These are phyloP conservation scores for Ustilago loliicola DNA, from an alignment of 1,284 basidiomycete species.

Conservation along the genomic window DNA sequence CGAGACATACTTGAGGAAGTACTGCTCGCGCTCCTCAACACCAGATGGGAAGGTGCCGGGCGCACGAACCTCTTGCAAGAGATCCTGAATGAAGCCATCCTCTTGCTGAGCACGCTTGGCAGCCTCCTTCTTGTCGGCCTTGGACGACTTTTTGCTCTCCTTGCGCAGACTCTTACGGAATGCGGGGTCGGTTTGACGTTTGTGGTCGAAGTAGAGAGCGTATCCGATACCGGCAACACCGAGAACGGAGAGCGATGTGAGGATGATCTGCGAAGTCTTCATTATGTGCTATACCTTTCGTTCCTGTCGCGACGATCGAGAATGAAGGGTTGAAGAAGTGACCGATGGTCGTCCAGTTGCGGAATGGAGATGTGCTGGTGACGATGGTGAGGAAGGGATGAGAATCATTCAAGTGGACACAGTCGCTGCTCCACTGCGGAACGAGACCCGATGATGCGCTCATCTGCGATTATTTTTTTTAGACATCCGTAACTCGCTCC, in stretches of 20 bases:
- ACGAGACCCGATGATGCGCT: slow-evolving; percentile 25
- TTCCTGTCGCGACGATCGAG: background rate
- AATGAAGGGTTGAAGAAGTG: background rate
- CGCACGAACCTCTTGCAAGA: slow-evolving; percentile 48
- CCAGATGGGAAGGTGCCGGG: slow-evolving; percentile 74
- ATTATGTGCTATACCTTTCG: slow-evolving; percentile 22
- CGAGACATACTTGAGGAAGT: slow-evolving; percentile 90
- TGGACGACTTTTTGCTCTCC: slow-evolving; percentile 74
- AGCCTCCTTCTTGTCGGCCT: slow-evolving; percentile 75
- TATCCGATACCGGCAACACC: slow-evolving; percentile 63
- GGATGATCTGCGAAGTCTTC: slow-evolving; percentile 54
- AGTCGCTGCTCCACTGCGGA: slow-evolving; percentile 10
- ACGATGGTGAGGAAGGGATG: background rate
- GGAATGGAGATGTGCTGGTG: background rate
- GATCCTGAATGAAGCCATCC: slow-evolving; percentile 57
- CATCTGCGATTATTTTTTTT: slow-evolving; percentile 7
- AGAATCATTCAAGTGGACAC: background rate
- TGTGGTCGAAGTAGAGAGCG: slow-evolving; percentile 88
- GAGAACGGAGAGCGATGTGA: slow-evolving; percentile 57
- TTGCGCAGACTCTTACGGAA: slow-evolving; percentile 93
- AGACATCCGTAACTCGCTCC: background rate
- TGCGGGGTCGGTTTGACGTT: slow-evolving; percentile 84
- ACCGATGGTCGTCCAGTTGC: background rate
- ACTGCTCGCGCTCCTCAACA: slow-evolving; percentile 75
- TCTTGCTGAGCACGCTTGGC: slow-evolving; percentile 59